phyloP scores from a whole-genome alignment of 23 red algal species.

The Gracilaria gracilis region DNA sequence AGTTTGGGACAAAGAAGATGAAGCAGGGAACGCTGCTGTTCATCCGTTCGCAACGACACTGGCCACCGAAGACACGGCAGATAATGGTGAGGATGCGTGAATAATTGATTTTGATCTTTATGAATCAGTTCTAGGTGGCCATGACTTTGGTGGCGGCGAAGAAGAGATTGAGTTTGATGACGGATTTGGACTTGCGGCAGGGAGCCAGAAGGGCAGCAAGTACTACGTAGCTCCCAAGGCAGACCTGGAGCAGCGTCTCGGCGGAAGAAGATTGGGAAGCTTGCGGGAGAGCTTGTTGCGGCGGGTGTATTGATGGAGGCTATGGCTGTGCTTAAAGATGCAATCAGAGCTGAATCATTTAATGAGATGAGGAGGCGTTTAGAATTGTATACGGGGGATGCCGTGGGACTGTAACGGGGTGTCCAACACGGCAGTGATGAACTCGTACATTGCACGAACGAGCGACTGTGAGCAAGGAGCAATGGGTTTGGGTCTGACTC shows the following conservation, averaged over 20 bases:
- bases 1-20: conserved; percentile 62
- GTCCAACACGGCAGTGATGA: conserved; percentile 46
- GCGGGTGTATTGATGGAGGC: conserved; percentile 87
- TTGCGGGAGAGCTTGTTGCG: conserved; percentile 82
- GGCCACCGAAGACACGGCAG: conserved; percentile 44
- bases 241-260: conserved; percentile 43
- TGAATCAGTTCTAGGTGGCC: conserved; percentile 6
- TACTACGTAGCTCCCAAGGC: conserved; percentile 87
- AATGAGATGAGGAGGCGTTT: conserved; percentile 70
- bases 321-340: conserved; percentile 62
- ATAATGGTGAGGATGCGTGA: conserved; percentile 68
- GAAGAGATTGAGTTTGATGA: conserved; percentile 59
- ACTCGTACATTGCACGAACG: conserved; percentile 43
- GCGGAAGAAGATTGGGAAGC: conserved; percentile 61
- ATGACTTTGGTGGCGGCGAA: conserved; percentile 14
- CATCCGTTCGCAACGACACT: conserved; percentile 85
- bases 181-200: not conserved
- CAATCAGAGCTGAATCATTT: conserved; percentile 69
- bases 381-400: conserved; percentile 61
- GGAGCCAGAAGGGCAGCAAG: conserved; percentile 16
- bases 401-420: conserved; percentile 62
- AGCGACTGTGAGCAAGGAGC: conserved; percentile 17
- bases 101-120: conserved; percentile 78
- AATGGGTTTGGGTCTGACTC: conserved; percentile 50
- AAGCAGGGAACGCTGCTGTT: conserved; percentile 42